A percentile compares a stretch with the other conserved stretches of the same genome.
phyloP scores from a whole-genome alignment of 768 basidiomycete species.

The Hebeloma cylindrosporum region DNA sequence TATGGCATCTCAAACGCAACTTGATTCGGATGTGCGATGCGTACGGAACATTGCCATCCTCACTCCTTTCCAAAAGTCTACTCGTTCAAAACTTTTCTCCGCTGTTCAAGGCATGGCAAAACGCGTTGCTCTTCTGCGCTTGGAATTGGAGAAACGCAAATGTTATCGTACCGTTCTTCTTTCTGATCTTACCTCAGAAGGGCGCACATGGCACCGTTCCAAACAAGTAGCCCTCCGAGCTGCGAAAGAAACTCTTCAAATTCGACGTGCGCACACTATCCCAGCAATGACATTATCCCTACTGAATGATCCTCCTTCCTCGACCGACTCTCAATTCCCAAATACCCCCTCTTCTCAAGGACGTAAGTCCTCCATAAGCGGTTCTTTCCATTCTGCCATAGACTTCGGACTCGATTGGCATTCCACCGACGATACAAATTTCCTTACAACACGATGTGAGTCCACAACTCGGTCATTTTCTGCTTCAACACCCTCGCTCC shows the following conservation, averaged over 20 bases:
- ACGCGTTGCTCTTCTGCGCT: slow-evolving; percentile 62
- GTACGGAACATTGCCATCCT: slow-evolving; percentile 82
- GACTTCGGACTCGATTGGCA: slow-evolving; percentile 55
- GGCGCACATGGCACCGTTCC: slow-evolving; percentile 60
- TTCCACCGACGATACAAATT: slow-evolving; percentile 39
- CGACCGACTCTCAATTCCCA: slow-evolving; percentile 4
- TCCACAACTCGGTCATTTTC: slow-evolving; percentile 31
- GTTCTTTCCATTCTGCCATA: slow-evolving; percentile 69
- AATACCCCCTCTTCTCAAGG: slow-evolving; percentile 30
- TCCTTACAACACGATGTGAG: slow-evolving; percentile 33
- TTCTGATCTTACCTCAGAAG: slow-evolving; percentile 73
- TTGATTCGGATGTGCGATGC: slow-evolving; percentile 68
- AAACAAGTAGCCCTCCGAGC: slow-evolving; percentile 72
- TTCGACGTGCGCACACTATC: slow-evolving; percentile 33
- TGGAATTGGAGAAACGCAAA: slow-evolving; percentile 70
- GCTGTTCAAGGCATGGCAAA: slow-evolving; percentile 64
- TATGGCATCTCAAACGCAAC: slow-evolving; percentile 48
- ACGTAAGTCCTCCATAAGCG: slow-evolving; percentile 49
- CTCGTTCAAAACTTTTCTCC: slow-evolving; percentile 70
- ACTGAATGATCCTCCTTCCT: slow-evolving; percentile 25
- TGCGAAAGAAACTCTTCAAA: slow-evolving; percentile 66
- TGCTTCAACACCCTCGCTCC: slow-evolving; percentile 33
- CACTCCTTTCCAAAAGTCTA: slow-evolving; percentile 84
- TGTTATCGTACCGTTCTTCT: slow-evolving; percentile 77
- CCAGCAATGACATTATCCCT: slow-evolving; percentile 40